Base-by-base conservation (phyloP, 768 basidiomycete genomes). In the Terana coerulea region DNA sequence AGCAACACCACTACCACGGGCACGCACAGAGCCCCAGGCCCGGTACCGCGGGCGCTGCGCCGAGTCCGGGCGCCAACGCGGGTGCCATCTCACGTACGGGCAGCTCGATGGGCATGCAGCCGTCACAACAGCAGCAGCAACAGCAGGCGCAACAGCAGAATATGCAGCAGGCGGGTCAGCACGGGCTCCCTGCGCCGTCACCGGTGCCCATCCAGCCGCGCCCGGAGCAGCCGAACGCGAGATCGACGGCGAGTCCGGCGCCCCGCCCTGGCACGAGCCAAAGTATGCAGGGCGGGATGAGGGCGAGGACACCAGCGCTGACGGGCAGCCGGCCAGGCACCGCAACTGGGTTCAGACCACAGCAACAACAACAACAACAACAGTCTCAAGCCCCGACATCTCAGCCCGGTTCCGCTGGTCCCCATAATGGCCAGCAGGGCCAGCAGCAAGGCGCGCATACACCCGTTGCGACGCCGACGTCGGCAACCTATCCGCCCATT, bases 191-290 rank as follows among this genome's bases (percentile, higher is more conserved):
- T 37, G 46, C 55, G 19, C 26, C 57, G 34, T 22, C 54, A 12
- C 58, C 63, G 8, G 40, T 63, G 19, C 60, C 61, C 0, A 50
- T 61, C 35, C 61, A 59, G 40, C 58, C 59, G 19, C 56, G 55
- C 6, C 47, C 14, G 30, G 37, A 37, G 39, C 52, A 9, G n/a
- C n/a, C 44, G 34, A 17, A 53, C 39, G 42, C 46, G 4, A n/a
- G 17, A 28, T 30, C 7, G 15, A 22, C 43, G 24, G 49, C 64
- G 17, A 60, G 67, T 21, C 45, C 57, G 1, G 58, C 59, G 19
- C 48, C 55, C 42, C 60, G 66, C 24, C 67, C 65, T 3, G 60
- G 62, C 19, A 66, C 67, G 14, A 60, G 65, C 49, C 62, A 64
- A 40, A 59, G 61, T 15, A 53, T 59, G 25, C 53, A 59, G n/a